These are phyloP conservation scores for Kodamaea arcana DNA, from an alignment of 1,139 yeast species.

Conservation along the genomic window DNA sequence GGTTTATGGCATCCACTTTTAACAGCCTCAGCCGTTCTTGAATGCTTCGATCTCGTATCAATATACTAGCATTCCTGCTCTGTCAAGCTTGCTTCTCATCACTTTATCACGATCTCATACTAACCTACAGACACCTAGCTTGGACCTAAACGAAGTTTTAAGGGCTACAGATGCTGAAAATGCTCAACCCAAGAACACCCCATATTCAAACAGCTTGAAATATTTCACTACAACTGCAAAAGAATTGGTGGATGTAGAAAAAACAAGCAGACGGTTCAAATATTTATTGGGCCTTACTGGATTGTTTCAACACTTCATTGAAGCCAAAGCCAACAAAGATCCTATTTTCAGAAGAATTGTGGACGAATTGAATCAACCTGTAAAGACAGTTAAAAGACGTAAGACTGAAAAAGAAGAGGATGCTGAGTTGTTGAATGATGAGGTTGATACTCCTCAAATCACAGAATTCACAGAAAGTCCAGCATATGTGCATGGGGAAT, in stretches of 20 bases:
- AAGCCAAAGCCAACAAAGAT: slow-evolving; percentile 62
- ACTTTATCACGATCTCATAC: slow-evolving; percentile 3
- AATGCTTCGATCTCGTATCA: no score
- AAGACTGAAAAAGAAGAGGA: slow-evolving; percentile 71
- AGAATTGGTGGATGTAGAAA: slow-evolving; percentile 43
- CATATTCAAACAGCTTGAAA: slow-evolving; percentile 1
- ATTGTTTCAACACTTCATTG: slow-evolving; percentile 65
- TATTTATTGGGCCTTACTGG: slow-evolving; percentile 64
- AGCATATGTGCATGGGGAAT: slow-evolving; percentile 54
- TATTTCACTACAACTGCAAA: slow-evolving; percentile 51
- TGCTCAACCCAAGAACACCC: slow-evolving; percentile 4
- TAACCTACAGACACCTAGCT: slow-evolving; percentile 18
- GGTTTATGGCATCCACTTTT: no score
- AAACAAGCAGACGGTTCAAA: slow-evolving; percentile 57
- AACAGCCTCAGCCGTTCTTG: no score
- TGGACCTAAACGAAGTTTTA: slow-evolving; percentile 16
- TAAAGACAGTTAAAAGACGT: slow-evolving; percentile 36
- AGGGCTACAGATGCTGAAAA: slow-evolving; percentile 6
- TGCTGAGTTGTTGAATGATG: slow-evolving; percentile 59
- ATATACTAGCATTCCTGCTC: no score
- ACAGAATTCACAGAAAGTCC: slow-evolving; percentile 67
- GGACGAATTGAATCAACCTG: slow-evolving; percentile 28
- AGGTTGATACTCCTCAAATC: slow-evolving; percentile 38
- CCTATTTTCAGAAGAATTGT: slow-evolving; percentile 50
- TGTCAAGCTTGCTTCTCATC: background rate